Evolutionary conservation across 2,329 filamentous ascomycete species (phyloP).

Genomic region (Cordyceps pruinosa): DNA sequence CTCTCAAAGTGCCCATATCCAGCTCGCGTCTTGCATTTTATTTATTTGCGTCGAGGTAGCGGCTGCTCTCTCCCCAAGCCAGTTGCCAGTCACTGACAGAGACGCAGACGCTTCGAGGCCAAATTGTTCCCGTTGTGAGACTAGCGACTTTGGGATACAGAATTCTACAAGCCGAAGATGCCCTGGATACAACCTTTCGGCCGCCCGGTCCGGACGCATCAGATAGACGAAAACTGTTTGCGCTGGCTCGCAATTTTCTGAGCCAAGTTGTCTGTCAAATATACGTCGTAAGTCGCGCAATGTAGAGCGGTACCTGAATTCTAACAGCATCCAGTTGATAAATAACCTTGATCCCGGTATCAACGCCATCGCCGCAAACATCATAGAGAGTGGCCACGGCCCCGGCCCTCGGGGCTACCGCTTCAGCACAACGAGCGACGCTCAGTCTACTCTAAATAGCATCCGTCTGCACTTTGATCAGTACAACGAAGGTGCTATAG

Average conservation of each 20-base stretch:
- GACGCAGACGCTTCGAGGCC: conserved; percentile 3
- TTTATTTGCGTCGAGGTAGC: conserved; percentile 13
- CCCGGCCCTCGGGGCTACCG: conserved; percentile 9
- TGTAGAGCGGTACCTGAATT: no score
- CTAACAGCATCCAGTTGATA: background rate
- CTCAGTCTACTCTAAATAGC: conserved; percentile 6
- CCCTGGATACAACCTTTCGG: background rate
- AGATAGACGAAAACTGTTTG: conserved; percentile 5
- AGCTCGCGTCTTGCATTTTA: conserved; percentile 10
- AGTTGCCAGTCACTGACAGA: background rate
- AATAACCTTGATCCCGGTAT: conserved; percentile 4
- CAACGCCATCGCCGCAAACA: conserved; percentile 8
- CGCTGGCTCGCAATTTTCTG: conserved; percentile 7
- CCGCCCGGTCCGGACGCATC: background rate
- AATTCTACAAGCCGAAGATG: conserved; percentile 6
- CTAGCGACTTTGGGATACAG: conserved; percentile 7
- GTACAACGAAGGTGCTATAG: conserved; percentile 1
- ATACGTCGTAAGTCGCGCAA: background rate
- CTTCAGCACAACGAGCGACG: conserved; percentile 7
- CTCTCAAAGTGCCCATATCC: conserved; percentile 5
- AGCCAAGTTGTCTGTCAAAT: conserved; percentile 11
- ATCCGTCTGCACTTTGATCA: conserved; percentile 11
- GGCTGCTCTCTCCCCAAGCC: no score
- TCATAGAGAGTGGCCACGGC: conserved; percentile 8
- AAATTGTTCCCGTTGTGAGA: background rate